Evolutionary conservation across 768 basidiomycete genomes (phyloP).

Genomic region (Pleurotus pulmonarius): DNA sequence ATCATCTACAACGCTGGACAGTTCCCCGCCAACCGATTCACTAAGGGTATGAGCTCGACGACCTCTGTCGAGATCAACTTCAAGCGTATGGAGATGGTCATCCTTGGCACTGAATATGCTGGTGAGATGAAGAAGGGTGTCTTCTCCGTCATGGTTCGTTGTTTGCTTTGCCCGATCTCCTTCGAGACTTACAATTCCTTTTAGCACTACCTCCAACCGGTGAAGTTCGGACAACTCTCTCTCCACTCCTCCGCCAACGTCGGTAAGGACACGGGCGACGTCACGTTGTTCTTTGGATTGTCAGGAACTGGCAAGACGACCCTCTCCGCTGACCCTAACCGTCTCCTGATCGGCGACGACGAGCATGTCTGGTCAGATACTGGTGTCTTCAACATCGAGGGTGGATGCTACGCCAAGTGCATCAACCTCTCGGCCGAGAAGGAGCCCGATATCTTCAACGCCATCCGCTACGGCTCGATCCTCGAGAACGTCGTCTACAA

Average conservation of each 20-base stretch:
- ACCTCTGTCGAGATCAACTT: constrained; percentile 99
- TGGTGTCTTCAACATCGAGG: constrained; percentile 99
- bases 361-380: constrained; percentile 99
- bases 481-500: constrained; percentile 99
- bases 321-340: constrained; percentile 92
- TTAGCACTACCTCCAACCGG: constrained; percentile 95
- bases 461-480: constrained; percentile 93
- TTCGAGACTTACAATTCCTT: no score
- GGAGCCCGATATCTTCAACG: constrained; percentile 96
- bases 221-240: constrained; percentile 97
- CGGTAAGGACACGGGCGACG: constrained; percentile 82
- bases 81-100: constrained; percentile 99
- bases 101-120: constrained; percentile 96
- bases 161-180: background rate
- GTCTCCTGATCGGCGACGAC: constrained; percentile 95
- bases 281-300: constrained; percentile 98
- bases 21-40: constrained; percentile 99
- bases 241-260: constrained; percentile 98
- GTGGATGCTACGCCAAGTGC: constrained; percentile 98
- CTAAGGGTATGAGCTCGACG: constrained; percentile 98
- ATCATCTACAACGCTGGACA: constrained; percentile 99
- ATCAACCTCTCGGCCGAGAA: constrained; percentile 96
- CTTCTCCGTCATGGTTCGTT: constrained; percentile 90
- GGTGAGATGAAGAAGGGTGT: constrained; percentile 99
- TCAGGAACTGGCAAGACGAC: constrained; percentile 99